These are phyloP conservation scores for Colletotrichum magnum DNA, from an alignment of 2,329 filamentous ascomycete genomes.

Conservation along the genomic window DNA sequence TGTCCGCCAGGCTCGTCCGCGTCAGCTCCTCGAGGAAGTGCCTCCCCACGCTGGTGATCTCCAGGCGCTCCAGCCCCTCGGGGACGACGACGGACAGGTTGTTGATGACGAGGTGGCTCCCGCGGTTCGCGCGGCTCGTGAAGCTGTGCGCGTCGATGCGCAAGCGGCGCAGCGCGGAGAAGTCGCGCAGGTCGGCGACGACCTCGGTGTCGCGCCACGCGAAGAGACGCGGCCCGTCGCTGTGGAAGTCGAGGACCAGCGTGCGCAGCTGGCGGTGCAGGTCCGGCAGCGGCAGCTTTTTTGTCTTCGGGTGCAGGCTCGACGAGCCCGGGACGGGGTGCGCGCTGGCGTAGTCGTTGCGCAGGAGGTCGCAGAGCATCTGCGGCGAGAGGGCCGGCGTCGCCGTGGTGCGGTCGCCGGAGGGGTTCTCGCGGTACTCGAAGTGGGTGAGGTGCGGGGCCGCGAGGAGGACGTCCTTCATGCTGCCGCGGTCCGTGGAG, in stretches of 20 bases:
- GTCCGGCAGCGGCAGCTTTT: not conserved
- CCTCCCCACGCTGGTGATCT: not conserved
- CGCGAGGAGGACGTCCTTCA: conserved; percentile 1
- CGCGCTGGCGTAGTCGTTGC: conserved; percentile 12
- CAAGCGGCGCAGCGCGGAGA: not conserved
- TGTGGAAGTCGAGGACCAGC: conserved; percentile 7
- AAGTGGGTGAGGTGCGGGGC: conserved; percentile 8
- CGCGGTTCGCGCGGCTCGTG: no score
- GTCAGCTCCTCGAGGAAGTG: not conserved
- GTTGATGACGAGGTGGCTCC: not conserved
- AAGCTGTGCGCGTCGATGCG: conserved; percentile 12
- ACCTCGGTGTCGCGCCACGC: not conserved
- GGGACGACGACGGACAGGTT: not conserved
- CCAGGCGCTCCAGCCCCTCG: not conserved
- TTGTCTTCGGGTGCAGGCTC: not conserved
- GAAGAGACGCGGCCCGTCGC: not conserved
- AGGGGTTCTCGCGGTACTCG: not conserved
- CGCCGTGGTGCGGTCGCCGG: not conserved
- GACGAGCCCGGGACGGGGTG: not conserved
- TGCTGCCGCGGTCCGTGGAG: not conserved
- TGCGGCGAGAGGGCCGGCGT: not conserved
- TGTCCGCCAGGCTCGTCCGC: not conserved
- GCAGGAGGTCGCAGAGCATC: conserved; percentile 7
- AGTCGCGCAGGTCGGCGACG: not conserved
- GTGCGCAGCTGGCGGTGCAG: conserved; percentile 8